phyloP scores from a whole-genome alignment of 805 yeast species.

The Spathaspora passalidarum region DNA sequence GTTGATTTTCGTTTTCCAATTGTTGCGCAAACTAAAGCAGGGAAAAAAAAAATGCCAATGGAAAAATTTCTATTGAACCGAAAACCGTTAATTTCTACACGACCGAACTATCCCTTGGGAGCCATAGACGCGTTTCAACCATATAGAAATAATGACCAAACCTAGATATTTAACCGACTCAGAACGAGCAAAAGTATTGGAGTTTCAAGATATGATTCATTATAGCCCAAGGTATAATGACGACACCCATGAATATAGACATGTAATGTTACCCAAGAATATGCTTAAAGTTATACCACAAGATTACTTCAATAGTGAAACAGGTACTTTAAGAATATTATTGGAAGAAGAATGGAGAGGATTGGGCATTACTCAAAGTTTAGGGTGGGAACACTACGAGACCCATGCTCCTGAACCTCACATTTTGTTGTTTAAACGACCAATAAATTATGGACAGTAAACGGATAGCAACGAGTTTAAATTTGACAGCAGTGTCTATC shows the following conservation, averaged over 20 bases:
- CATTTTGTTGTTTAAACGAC: constrained; percentile 75
- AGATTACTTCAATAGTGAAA: constrained; percentile 89
- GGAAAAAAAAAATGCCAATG: too few species aligned
- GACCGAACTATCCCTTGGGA: not conserved
- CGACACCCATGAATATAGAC: constrained; percentile 90
- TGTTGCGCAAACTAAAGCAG: too few species aligned
- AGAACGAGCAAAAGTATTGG: constrained; percentile 83
- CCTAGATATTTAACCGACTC: constrained; percentile 75
- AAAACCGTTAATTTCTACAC: too few species aligned
- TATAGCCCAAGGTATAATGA: constrained; percentile 93
- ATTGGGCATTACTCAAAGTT: constrained; percentile 91
- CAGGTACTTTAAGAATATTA: constrained; percentile 88
- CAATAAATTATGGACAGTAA: constrained; percentile 51
- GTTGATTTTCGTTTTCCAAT: too few species aligned
- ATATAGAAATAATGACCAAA: constrained; percentile 32
- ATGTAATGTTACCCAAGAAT: constrained; percentile 93
- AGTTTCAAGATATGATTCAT: constrained; percentile 91
- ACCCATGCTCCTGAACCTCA: constrained; percentile 99
- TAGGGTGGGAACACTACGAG: constrained; percentile 98
- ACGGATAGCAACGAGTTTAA: too few species aligned
- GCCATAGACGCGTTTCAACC: not conserved
- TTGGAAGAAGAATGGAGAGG: constrained; percentile 99
- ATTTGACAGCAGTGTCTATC: too few species aligned
- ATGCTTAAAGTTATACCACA: constrained; percentile 92
- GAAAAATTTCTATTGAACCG: too few species aligned